These are phyloP conservation scores for Pichia kluyveri DNA, from an alignment of 805 yeast species.

Conservation along the genomic window DNA sequence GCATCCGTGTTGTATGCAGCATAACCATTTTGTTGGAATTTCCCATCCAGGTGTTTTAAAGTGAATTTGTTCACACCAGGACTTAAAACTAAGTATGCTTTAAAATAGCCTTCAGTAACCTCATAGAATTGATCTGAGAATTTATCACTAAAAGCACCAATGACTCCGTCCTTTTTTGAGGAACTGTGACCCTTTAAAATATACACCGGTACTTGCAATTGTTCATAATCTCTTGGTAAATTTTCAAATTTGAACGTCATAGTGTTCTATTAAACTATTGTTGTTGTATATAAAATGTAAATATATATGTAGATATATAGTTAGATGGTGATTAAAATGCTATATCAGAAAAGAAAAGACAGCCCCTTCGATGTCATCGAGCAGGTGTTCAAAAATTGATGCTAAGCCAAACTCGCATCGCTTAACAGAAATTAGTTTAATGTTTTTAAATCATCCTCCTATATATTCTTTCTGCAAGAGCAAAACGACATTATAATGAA, in stretches of 20 bases:
- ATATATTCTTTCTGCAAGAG: neutral
- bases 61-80: slow-evolving; percentile 53
- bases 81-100: slow-evolving; percentile 55
- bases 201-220: slow-evolving; percentile 38
- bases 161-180: slow-evolving; percentile 24
- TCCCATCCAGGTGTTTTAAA: slow-evolving; percentile 38
- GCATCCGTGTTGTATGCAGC: slow-evolving; percentile 16
- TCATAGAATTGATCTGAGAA: slow-evolving; percentile 70
- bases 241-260: slow-evolving; percentile 27
- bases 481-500: neutral
- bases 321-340: too few relatives aligned
- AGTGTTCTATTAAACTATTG: too few relatives aligned
- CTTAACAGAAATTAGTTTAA: too few relatives aligned
- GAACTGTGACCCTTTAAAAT: slow-evolving; percentile 40
- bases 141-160: slow-evolving; percentile 32
- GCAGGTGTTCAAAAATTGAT: too few relatives aligned
- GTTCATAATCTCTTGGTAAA: slow-evolving; percentile 23
- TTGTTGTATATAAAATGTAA: too few relatives aligned
- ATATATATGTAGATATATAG: too few relatives aligned
- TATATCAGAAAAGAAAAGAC: too few relatives aligned
- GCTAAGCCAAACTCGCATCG: too few relatives aligned
- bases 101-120: slow-evolving; percentile 61
- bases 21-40: slow-evolving; percentile 24
- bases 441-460: neutral
- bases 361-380: too few relatives aligned